phyloP scores from a whole-genome alignment of 805 yeast genomes.

The Zygoascus bituminiphila region DNA sequence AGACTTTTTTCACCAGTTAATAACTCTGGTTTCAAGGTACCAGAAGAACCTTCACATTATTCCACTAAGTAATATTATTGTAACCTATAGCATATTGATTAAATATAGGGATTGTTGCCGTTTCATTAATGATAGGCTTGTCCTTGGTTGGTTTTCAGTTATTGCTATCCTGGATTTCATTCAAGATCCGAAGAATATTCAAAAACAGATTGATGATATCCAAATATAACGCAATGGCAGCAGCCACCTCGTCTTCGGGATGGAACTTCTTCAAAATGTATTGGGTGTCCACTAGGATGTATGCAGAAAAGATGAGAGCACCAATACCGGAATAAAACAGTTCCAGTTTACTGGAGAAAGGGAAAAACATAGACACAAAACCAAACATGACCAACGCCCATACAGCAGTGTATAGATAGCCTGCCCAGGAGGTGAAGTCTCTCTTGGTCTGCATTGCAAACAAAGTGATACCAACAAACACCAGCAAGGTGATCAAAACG shows the following conservation, averaged over 20 bases:
- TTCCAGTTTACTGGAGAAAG: constrained; percentile 47
- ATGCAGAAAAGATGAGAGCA: constrained; percentile 63
- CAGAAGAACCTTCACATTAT: not conserved
- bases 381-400: constrained; percentile 69
- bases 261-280: constrained; percentile 62
- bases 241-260: constrained; percentile 80
- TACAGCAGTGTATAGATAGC: constrained; percentile 46
- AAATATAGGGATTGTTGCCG: not conserved
- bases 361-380: constrained; percentile 58
- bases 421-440: constrained; percentile 64
- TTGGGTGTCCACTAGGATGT: constrained; percentile 76
- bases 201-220: constrained; percentile 78
- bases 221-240: constrained; percentile 69
- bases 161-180: constrained; percentile 18
- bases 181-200: constrained; percentile 59
- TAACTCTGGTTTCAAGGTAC: not conserved
- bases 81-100: not conserved
- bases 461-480: constrained; percentile 67
- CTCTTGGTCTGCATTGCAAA: constrained; percentile 74
- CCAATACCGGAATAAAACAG: constrained; percentile 64
- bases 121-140: too few species aligned
- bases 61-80: not conserved
- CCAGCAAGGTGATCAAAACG: constrained; percentile 52
- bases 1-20: not conserved
- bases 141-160: not conserved